Conservation (phyloP, 129 eudicot species). For the Flaveria bidentis region DNA sequence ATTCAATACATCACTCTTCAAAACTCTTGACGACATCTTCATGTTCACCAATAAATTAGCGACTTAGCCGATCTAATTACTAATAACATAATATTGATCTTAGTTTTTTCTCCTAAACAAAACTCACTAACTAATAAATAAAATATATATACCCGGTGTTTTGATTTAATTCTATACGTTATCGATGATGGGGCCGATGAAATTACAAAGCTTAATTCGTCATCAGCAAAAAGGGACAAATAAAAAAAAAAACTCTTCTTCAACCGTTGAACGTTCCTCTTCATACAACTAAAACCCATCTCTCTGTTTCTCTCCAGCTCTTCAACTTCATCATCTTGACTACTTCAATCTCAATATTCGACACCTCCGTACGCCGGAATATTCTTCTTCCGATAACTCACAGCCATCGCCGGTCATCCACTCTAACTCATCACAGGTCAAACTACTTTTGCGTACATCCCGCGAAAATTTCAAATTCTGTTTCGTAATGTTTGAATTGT, state of each 20-base stretch:
- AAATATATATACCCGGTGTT: too few relatives aligned
- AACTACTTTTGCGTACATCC: not conserved
- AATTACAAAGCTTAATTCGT: not conserved
- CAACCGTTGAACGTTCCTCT: slow-evolving; percentile 29
- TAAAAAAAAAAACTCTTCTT: not conserved
- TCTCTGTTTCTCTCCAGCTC: slow-evolving; percentile 18
- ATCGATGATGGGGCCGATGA: too few relatives aligned
- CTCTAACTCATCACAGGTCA: slow-evolving; percentile 19
- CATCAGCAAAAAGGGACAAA: slow-evolving; percentile 7
- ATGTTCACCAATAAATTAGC: not conserved
- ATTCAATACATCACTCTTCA: too few relatives aligned
- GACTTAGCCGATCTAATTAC: not conserved
- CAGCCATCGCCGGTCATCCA: not conserved
- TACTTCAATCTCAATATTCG: slow-evolving; percentile 23
- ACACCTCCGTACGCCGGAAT: slow-evolving; percentile 26
- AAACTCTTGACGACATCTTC: not conserved
- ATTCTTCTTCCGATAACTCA: not conserved
- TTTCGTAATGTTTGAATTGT: slow-evolving; percentile 19
- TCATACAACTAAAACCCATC: slow-evolving; percentile 30
- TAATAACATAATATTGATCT: not conserved
- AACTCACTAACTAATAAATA: too few relatives aligned
- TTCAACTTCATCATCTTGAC: slow-evolving; percentile 9
- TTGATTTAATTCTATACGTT: too few relatives aligned
- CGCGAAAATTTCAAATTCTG: slow-evolving; percentile 15
- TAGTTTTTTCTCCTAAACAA: not conserved